Conservation (phyloP, 1,284 basidiomycete species). For the Trichosporon asahii region DNA sequence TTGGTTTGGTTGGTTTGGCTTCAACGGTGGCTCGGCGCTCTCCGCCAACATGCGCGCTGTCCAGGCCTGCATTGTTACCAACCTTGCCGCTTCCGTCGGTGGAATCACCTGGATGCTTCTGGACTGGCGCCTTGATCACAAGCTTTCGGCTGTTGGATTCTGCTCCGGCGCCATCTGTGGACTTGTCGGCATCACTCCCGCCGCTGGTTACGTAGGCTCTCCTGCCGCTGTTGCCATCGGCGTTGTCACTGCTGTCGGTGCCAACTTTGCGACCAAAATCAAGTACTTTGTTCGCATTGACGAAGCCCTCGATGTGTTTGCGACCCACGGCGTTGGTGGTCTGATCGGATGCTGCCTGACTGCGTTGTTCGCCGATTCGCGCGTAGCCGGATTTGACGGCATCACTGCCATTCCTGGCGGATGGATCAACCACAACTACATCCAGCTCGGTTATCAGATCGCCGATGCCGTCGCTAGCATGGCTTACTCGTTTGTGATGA, state of each 20-base stretch:
- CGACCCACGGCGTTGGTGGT: conserved; percentile 83
- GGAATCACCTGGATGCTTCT: conserved; percentile 94
- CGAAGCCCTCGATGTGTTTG: conserved; percentile 70
- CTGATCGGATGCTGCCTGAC: conserved; percentile 67
- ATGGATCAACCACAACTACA: conserved; percentile 72
- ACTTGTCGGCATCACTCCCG: conserved; percentile 81
- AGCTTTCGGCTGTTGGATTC: conserved; percentile 92
- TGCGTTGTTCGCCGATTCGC: conserved; percentile 80
- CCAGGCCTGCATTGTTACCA: conserved; percentile 91
- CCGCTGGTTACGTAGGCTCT: conserved; percentile 80
- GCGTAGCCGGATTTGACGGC: conserved; percentile 81
- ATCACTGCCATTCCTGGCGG: conserved; percentile 70
- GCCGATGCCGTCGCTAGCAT: conserved; percentile 59
- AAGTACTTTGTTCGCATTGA: conserved; percentile 67
- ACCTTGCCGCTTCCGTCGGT: conserved; percentile 77
- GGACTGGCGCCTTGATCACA: conserved; percentile 87
- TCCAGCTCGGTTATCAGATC: conserved; percentile 78
- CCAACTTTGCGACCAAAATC: conserved; percentile 95
- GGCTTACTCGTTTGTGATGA: conserved; percentile 75
- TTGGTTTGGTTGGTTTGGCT: conserved; percentile 98
- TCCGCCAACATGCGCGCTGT: conserved; percentile 83
- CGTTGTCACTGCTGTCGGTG: conserved; percentile 73
- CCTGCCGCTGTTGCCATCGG: conserved; percentile 80
- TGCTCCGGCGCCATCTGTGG: conserved; percentile 92
- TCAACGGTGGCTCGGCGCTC: conserved; percentile 68